phyloP scores from a whole-genome alignment of 805 yeast species.

The Yamadazyma tumulicola region DNA sequence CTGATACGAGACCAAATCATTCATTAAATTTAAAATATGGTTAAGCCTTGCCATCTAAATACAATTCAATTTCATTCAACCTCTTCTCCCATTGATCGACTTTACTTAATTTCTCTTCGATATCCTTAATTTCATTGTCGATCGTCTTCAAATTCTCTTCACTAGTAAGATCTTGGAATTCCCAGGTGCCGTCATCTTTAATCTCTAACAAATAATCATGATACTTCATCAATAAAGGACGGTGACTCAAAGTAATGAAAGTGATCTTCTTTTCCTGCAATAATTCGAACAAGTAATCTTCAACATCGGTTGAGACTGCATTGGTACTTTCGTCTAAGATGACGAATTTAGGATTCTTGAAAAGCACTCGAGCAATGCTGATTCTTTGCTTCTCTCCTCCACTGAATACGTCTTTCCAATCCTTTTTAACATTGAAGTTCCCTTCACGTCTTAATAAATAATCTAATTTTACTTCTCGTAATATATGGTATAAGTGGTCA shows the following conservation, averaged over 20 bases:
- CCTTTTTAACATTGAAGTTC: conserved; percentile 51
- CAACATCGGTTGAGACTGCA: conserved; percentile 87
- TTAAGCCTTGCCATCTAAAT: conserved; percentile 40
- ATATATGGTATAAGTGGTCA: conserved; percentile 59
- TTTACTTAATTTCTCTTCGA: conserved; percentile 57
- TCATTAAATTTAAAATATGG: conserved; percentile 1
- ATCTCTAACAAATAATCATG: conserved; percentile 76
- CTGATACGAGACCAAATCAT: too few species aligned
- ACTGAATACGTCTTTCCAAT: conserved; percentile 88
- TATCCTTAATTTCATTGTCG: conserved; percentile 70
- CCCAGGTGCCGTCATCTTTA: conserved; percentile 51
- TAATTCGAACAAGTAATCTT: conserved; percentile 77
- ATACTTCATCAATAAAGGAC: conserved; percentile 80
- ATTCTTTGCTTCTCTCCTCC: conserved; percentile 96
- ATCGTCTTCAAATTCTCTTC: conserved; percentile 63
- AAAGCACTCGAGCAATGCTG: conserved; percentile 80
- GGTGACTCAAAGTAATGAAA: conserved; percentile 76
- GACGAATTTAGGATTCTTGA: conserved; percentile 76
- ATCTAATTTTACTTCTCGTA: conserved; percentile 75
- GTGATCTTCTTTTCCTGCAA: conserved; percentile 69
- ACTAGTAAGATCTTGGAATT: conserved; percentile 58
- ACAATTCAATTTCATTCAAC: conserved; percentile 51
- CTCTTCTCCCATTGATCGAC: conserved; percentile 60
- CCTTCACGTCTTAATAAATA: conserved; percentile 71
- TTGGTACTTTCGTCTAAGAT: conserved; percentile 92